A percentile compares a stretch with the other conserved stretches of the same genome.
Conservation (phyloP, 164 flowering plant species). For the Amborella trichopoda region DNA sequence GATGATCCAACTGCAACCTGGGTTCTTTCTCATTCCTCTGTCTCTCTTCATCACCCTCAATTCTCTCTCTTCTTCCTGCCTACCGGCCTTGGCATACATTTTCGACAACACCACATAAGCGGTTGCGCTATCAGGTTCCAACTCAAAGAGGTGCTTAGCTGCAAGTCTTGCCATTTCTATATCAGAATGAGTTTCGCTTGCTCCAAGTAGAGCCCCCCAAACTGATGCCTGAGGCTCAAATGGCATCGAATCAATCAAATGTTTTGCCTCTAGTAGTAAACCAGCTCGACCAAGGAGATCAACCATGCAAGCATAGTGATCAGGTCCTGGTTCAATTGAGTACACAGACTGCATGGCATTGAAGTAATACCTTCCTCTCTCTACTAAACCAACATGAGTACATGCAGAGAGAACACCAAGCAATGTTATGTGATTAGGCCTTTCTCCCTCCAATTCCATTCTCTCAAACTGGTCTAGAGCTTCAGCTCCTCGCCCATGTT, state of each 20-base stretch:
- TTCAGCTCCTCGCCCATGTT: conserved; percentile 32
- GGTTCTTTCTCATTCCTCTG: conserved; percentile 20
- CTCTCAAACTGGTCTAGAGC: conserved; percentile 21
- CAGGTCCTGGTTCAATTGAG: conserved; percentile 28
- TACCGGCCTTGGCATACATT: conserved; percentile 21
- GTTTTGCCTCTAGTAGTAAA: conserved; percentile 19
- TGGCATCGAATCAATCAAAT: conserved; percentile 11
- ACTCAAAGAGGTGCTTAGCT: conserved; percentile 24
- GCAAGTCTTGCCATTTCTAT: conserved; percentile 30
- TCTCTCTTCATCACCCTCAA: conserved; percentile 22
- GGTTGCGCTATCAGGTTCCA: conserved; percentile 41
- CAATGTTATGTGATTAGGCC: conserved; percentile 29
- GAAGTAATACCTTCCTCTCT: conserved; percentile 27
- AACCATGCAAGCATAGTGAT: conserved; percentile 42
- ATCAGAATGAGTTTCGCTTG: conserved; percentile 27
- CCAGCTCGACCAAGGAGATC: conserved; percentile 43
- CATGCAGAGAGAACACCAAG: conserved; percentile 37
- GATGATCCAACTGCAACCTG: conserved; percentile 37
- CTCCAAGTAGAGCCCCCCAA: conserved; percentile 34
- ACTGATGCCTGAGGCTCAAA: conserved; percentile 19
- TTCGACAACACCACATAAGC: conserved; percentile 31
- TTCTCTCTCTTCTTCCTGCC: conserved; percentile 30
- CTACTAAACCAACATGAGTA: conserved; percentile 30
- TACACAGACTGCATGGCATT: conserved; percentile 22
- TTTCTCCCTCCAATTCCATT: conserved; percentile 13